Base-by-base conservation (phyloP, 1,139 yeast genomes). In the Kluyveromyces marxianus region DNA sequence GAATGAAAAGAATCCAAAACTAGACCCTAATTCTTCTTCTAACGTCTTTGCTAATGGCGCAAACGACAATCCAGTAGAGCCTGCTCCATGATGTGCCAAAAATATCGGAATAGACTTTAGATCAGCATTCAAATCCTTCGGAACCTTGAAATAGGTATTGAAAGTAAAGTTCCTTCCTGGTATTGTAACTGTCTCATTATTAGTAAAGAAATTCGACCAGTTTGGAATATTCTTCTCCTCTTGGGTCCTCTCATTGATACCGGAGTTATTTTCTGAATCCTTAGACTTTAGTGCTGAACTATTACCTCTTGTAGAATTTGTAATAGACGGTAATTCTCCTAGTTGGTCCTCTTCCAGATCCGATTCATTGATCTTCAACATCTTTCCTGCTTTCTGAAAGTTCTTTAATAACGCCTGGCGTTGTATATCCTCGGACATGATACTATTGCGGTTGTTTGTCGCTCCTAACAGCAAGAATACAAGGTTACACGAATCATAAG, bases 51-150 rank as follows among this genome's bases (percentile, higher is more conserved):
- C 66, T 32, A 83, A 60, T 33, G 67, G 65, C 0, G 87, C 87
- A 69, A 86, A 92, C 0, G 96, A 74, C 67, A 87, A 69, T 0
- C 84, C 88, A 2, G 87, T 78, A 1, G 97, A 89, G 0, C 97
- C 98, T 1, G 97, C 97, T 4, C 99, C 99, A 63, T 92, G 99
- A 52, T 87, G 94, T 53, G 81, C 80, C 2, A 90, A 68, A 54
- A 85, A 79, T 1, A 88, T 59, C 0, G 94, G 83, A 28, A 62
- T 50, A 26, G 64, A 50, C 0, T 55, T 42, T 1, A 57, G 46
- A 0, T 63, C 58, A 0, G 55, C 42, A 1, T 58, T 46, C 8
- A n/a, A 25, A n/a, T 25, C 14, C 2, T 56, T 47, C 0, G 96
- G 92, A 0, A 79, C 71, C 10, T 70, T 69, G 54, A 71, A 84